These are phyloP conservation scores for Biscogniauxia marginata DNA, from an alignment of 2,329 filamentous ascomycete species.

Conservation along the genomic window DNA sequence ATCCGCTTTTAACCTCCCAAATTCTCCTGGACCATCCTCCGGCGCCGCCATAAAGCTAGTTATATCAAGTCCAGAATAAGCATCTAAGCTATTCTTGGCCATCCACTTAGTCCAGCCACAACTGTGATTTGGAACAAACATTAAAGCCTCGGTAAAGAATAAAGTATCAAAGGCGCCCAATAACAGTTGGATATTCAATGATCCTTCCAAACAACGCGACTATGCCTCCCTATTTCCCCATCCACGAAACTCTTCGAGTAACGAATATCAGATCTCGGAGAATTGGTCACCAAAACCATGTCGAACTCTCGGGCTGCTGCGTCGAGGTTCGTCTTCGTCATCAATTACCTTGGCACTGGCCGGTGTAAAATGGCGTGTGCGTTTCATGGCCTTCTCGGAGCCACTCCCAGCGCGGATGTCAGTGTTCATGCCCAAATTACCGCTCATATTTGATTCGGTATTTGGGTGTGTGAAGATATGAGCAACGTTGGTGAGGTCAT, in stretches of 20 bases:
- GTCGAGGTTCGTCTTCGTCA: conserved; percentile 46
- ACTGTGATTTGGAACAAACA: no score
- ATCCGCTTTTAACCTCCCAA: no score
- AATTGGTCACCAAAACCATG: conserved; percentile 20
- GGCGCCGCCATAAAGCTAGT: no score
- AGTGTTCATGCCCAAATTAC: conserved; percentile 3
- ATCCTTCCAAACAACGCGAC: conserved; percentile 21
- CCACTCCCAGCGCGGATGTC: conserved; percentile 17
- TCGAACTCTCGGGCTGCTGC: conserved; percentile 33
- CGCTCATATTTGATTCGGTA: conserved; percentile 14
- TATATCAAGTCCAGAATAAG: no score
- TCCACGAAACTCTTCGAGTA: no score
- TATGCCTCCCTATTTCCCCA: no score
- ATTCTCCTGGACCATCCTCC: conserved; percentile 18
- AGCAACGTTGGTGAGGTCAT: conserved; percentile 29
- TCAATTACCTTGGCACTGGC: conserved; percentile 46
- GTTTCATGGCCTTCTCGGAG: conserved; percentile 42
- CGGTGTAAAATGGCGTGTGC: conserved; percentile 47
- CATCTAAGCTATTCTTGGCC: no score
- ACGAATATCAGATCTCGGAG: conserved; percentile 2
- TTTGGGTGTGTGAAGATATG: conserved; percentile 20
- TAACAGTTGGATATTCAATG: conserved; percentile 30
- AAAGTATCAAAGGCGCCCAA: conserved; percentile 10
- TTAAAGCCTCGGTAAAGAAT: no score
- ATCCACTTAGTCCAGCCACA: no score